phyloP scores from a whole-genome alignment of 2,329 filamentous ascomycete genomes.

The Bertia moriformis region DNA sequence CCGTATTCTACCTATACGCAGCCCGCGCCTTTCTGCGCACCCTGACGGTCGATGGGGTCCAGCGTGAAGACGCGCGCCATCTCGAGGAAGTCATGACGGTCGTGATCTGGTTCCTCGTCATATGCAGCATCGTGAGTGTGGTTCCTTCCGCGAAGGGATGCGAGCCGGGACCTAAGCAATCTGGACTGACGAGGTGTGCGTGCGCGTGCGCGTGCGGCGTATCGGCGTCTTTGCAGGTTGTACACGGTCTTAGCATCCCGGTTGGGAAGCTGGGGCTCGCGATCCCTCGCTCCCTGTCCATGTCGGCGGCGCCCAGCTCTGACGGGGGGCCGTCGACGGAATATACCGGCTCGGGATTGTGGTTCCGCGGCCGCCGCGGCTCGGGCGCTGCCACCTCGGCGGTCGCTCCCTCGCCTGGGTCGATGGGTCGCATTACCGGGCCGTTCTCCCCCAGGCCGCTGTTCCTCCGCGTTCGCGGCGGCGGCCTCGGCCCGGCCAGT shows the following conservation, averaged over 20 bases:
- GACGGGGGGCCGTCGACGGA: too few relatives aligned
- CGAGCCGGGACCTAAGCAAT: neutral
- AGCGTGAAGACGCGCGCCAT: conserved; percentile 49
- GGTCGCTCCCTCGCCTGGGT: too few relatives aligned
- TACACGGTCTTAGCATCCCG: conserved; percentile 72
- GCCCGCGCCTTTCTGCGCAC: conserved; percentile 57
- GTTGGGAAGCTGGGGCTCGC: conserved; percentile 58
- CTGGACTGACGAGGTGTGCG: neutral
- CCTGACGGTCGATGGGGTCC: conserved; percentile 40
- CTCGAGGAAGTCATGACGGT: conserved; percentile 54
- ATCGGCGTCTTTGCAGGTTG: conserved; percentile 30
- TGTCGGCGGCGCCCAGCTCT: too few relatives aligned
- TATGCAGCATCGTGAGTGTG: conserved; percentile 64
- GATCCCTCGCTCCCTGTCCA: too few relatives aligned
- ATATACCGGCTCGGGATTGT: too few relatives aligned
- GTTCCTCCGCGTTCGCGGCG: too few relatives aligned
- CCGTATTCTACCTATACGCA: conserved; percentile 79
- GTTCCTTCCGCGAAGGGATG: conserved; percentile 1
- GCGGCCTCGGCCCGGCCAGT: too few relatives aligned
- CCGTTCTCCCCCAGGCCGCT: too few relatives aligned
- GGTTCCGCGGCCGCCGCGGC: too few relatives aligned
- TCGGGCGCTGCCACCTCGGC: too few relatives aligned
- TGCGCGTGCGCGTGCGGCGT: conserved; percentile 2
- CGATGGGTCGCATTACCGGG: too few relatives aligned
- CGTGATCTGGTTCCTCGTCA: conserved; percentile 73